These are phyloP conservation scores for Macrophomina pseudophaseolina DNA, from an alignment of 2,329 filamentous ascomycete genomes.

Conservation along the genomic window DNA sequence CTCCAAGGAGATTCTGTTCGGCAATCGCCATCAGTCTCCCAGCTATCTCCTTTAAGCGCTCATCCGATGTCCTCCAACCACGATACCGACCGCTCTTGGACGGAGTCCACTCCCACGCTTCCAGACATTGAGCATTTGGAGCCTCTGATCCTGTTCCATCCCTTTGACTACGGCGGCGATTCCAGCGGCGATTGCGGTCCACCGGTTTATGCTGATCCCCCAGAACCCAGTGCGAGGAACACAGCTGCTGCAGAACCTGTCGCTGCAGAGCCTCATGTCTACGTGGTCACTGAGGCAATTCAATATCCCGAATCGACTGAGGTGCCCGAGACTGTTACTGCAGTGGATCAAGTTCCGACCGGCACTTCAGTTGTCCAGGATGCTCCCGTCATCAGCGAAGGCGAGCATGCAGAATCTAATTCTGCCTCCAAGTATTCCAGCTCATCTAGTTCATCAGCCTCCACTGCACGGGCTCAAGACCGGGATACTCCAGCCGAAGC, in stretches of 20 bases:
- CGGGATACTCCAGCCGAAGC: background rate
- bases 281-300: constrained; percentile 10
- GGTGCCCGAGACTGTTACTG: background rate
- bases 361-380: background rate
- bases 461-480: background rate
- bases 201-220: background rate
- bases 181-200: background rate
- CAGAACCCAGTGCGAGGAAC: background rate
- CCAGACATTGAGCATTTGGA: background rate
- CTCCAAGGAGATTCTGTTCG: background rate
- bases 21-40: background rate
- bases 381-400: background rate
- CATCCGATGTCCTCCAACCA: background rate
- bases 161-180: background rate
- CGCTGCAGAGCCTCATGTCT: background rate
- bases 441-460: background rate
- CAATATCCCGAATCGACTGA: background rate
- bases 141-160: background rate
- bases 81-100: background rate
- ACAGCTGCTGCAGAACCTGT: background rate
- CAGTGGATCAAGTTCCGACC: background rate
- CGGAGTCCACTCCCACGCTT: background rate
- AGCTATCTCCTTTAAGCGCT: background rate
- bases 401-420: background rate
- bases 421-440: background rate